A percentile compares a stretch with the other conserved stretches of the same genome.
Evolutionary conservation across 768 basidiomycete species (phyloP).

Genomic region (Amanita rimosa): DNA sequence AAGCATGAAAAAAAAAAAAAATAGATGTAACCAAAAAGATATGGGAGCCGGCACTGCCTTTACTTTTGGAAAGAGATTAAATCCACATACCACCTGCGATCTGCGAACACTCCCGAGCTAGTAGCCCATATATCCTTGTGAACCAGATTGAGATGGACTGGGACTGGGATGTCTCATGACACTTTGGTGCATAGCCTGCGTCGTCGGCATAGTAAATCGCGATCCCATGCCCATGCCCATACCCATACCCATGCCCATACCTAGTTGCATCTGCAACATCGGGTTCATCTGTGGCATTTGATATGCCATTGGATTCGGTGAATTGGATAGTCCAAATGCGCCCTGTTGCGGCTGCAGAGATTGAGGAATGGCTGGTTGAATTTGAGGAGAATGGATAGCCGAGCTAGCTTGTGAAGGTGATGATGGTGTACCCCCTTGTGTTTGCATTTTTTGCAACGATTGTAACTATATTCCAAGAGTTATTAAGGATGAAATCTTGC

Average conservation of each 20-base stretch:
- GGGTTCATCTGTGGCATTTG: slow-evolving; percentile 49
- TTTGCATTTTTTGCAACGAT: slow-evolving; percentile 68
- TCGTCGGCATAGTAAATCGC: slow-evolving; percentile 43
- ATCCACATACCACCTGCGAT: neutral
- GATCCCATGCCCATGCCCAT: slow-evolving; percentile 33
- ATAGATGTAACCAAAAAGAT: slow-evolving; percentile 3
- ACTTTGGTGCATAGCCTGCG: slow-evolving; percentile 76
- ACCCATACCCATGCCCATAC: slow-evolving; percentile 41
- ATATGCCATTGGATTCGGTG: slow-evolving; percentile 42
- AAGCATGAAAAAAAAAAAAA: slow-evolving; percentile 1
- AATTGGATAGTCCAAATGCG: slow-evolving; percentile 33
- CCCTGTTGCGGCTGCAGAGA: slow-evolving; percentile 29
- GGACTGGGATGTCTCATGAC: slow-evolving; percentile 79
- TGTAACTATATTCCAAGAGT: slow-evolving; percentile 43
- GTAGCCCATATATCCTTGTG: slow-evolving; percentile 12
- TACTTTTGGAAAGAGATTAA: slow-evolving; percentile 1
- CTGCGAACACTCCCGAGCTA: too few relatives aligned
- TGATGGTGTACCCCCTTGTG: slow-evolving; percentile 20
- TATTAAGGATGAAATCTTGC: neutral
- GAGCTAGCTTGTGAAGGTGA: slow-evolving; percentile 28
- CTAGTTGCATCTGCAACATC: slow-evolving; percentile 53
- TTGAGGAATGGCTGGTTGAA: slow-evolving; percentile 18
- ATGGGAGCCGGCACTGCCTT: neutral
- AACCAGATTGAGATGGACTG: slow-evolving; percentile 30
- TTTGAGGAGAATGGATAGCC: slow-evolving; percentile 28